Evolutionary conservation across 2,329 filamentous ascomycete species (phyloP).

Genomic region (Metarhizium sp.): DNA sequence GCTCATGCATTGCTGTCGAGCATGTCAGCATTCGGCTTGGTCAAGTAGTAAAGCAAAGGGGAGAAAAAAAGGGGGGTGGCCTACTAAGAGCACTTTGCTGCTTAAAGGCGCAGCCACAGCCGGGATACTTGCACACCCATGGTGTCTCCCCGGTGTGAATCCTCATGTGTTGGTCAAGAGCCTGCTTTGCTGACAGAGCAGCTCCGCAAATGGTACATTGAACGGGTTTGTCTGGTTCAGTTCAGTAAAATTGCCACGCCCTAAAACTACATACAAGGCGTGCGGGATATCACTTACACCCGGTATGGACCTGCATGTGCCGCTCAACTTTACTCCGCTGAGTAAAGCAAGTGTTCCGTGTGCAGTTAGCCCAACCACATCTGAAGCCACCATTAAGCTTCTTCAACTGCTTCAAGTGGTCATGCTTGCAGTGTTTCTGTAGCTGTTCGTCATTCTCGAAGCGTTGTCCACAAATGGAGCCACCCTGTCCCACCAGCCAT

Average conservation of each 20-base stretch:
- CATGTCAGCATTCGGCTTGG: conserved; percentile 8
- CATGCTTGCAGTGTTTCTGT: conserved; percentile 43
- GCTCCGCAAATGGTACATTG: conserved; percentile 45
- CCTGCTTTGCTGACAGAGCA: conserved; percentile 56
- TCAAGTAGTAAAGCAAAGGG: neutral
- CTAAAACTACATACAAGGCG: neutral
- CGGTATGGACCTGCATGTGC: conserved; percentile 57
- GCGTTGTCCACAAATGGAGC: conserved; percentile 19
- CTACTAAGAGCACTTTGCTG: conserved; percentile 60
- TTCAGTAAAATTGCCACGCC: neutral
- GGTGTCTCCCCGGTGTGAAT: conserved; percentile 59
- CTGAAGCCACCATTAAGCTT: conserved; percentile 36
- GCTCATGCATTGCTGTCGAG: conserved; percentile 51
- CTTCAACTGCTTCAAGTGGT: conserved; percentile 36
- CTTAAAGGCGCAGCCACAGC: conserved; percentile 51
- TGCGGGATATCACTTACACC: conserved; percentile 35
- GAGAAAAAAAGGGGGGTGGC: conserved; percentile 9
- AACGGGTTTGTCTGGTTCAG: conserved; percentile 45
- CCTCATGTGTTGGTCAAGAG: conserved; percentile 56
- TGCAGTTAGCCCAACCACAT: conserved; percentile 50
- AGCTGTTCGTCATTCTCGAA: conserved; percentile 39
- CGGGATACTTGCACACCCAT: conserved; percentile 41
- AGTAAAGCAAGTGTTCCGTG: conserved; percentile 42
- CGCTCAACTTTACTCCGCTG: conserved; percentile 56
- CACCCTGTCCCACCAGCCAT: conserved; percentile 18